phyloP scores from a whole-genome alignment of 805 yeast genomes.

The Kurtzmaniella fragi region DNA sequence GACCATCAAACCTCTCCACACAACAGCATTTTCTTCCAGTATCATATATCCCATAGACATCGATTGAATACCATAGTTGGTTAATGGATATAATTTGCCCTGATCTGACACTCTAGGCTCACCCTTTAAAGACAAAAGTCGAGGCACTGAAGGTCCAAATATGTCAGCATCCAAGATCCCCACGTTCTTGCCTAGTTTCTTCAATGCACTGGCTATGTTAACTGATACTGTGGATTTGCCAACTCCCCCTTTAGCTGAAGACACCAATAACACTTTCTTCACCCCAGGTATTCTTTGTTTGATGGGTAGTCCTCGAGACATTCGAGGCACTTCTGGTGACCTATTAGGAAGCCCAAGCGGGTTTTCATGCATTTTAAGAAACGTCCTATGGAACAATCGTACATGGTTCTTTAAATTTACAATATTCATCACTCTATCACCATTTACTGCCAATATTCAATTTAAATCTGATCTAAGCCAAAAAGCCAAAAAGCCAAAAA shows the following conservation, averaged over 20 bases:
- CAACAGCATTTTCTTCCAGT: slow-evolving; percentile 61
- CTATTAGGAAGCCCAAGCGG: slow-evolving; percentile 36
- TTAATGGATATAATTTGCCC: slow-evolving; percentile 61
- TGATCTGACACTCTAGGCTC: slow-evolving; percentile 54
- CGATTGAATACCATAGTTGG: slow-evolving; percentile 70
- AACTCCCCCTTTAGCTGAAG: slow-evolving; percentile 80
- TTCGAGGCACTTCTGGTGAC: slow-evolving; percentile 30
- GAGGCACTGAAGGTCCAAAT: slow-evolving; percentile 83
- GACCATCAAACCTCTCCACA: slow-evolving; percentile 84
- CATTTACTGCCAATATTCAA: too few species aligned
- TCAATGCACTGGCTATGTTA: slow-evolving; percentile 62
- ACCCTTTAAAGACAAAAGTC: slow-evolving; percentile 59
- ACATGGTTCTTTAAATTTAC: too few species aligned
- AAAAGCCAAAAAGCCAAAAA: too few species aligned
- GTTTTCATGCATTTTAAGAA: slow-evolving; percentile 25
- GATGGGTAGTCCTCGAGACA: slow-evolving; percentile 52
- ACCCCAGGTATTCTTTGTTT: slow-evolving; percentile 57
- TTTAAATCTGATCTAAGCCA: too few species aligned
- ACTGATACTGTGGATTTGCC: slow-evolving; percentile 74
- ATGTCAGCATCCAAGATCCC: slow-evolving; percentile 79
- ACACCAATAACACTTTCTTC: slow-evolving; percentile 54
- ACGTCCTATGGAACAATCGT: too few species aligned
- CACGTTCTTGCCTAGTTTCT: slow-evolving; percentile 46
- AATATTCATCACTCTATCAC: too few species aligned
- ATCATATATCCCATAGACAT: slow-evolving; percentile 90